These are phyloP conservation scores for Lentinula aciculospora DNA, from an alignment of 768 basidiomycete species.

Conservation along the genomic window DNA sequence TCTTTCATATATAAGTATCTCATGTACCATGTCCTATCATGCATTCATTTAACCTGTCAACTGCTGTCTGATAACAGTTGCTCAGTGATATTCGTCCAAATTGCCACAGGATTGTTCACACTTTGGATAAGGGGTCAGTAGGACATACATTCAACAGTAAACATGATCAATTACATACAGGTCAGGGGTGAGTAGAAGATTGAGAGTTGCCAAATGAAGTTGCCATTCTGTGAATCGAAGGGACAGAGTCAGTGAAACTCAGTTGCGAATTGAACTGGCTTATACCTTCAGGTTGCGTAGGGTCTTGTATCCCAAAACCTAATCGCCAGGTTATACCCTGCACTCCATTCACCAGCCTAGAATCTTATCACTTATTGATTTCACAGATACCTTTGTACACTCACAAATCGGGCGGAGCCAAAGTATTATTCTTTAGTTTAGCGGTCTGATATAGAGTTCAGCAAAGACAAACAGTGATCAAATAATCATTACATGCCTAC, in stretches of 20 bases:
- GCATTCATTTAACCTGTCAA: not conserved
- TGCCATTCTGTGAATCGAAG: constrained; percentile 26
- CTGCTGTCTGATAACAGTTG: not conserved
- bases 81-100: constrained; percentile 3
- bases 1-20: no score
- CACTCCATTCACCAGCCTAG: constrained; percentile 47
- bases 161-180: constrained; percentile 19
- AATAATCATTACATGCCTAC: constrained; percentile 14
- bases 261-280: not conserved
- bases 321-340: constrained; percentile 62
- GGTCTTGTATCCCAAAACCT: constrained; percentile 51
- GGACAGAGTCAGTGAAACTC: not conserved
- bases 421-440: constrained; percentile 44
- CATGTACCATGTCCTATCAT: no score
- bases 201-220: constrained; percentile 25
- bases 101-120: constrained; percentile 6
- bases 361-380: not conserved
- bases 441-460: constrained; percentile 29
- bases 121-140: not conserved
- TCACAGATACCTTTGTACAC: not conserved
- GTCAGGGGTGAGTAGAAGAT: constrained; percentile 23
- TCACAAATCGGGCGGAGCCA: constrained; percentile 58
- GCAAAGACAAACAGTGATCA: not conserved
- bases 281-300: constrained; percentile 49
- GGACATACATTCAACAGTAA: not conserved